These are phyloP conservation scores for Ogataea dorogensis DNA, from an alignment of 805 yeast species.

Conservation along the genomic window DNA sequence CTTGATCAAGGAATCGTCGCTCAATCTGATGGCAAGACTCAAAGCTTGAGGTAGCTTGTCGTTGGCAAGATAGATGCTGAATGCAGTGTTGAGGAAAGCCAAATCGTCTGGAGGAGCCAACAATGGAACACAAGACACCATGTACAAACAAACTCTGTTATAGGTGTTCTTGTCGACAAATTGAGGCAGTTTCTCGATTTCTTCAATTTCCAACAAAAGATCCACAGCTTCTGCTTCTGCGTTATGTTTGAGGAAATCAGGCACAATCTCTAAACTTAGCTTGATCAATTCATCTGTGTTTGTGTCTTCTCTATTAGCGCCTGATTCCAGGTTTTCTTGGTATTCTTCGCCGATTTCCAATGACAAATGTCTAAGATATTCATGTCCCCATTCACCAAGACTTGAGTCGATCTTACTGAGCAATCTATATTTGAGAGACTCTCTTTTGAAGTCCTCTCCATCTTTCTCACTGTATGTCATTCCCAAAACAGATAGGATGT, in stretches of 20 bases:
- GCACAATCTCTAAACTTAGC: constrained; percentile 76
- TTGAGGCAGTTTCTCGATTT: constrained; percentile 76
- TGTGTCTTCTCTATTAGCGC: constrained; percentile 23
- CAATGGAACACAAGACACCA: constrained; percentile 95
- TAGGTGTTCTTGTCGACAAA: constrained; percentile 83
- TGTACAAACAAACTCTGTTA: constrained; percentile 87
- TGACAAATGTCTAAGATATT: constrained; percentile 93
- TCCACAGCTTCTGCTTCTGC: constrained; percentile 99
- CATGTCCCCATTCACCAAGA: constrained; percentile 95
- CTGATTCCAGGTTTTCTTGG: constrained; percentile 43
- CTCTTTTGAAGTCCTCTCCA: constrained; percentile 49
- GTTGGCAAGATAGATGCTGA: constrained; percentile 74
- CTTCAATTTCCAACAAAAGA: constrained; percentile 82
- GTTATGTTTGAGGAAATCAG: constrained; percentile 87
- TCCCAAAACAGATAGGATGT: constrained; percentile 86
- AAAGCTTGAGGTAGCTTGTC: constrained; percentile 86
- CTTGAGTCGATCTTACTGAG: constrained; percentile 44
- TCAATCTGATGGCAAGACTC: constrained; percentile 84
- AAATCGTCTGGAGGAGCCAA: constrained; percentile 93
- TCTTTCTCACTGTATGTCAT: constrained; percentile 90
- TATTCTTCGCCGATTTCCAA: constrained; percentile 90
- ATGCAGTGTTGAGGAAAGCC: constrained; percentile 85
- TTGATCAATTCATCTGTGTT: constrained; percentile 43
- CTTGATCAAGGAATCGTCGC: constrained; percentile 71
- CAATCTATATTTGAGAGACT: constrained; percentile 77